Evolutionary conservation across 1,284 basidiomycete species (phyloP), one percentile per base, ranked within the genome.

Genomic region (Heterobasidion irregulare): DNA sequence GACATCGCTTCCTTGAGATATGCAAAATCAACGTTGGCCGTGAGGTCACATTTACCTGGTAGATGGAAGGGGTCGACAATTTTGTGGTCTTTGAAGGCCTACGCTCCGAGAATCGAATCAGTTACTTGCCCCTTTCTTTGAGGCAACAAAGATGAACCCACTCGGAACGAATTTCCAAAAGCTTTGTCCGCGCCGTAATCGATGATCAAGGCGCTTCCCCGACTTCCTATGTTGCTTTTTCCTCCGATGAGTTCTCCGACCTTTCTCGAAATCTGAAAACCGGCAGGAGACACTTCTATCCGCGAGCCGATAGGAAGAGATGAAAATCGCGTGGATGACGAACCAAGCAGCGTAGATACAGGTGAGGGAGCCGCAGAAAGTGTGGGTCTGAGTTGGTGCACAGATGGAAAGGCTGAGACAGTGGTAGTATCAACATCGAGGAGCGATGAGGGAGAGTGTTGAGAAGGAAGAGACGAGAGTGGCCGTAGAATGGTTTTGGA

Each of bases 1-100:
- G 69, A 68, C 57, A 95, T 72, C 0, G 92, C 86, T 68, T 95
- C 92, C 61, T 80, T 79, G 45, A 99, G 76, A 66, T 92, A 92
- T 0, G 84, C 80, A 70, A 99, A 99, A 70, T 99, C 94, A 53
- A 99, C 96, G 65, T 99, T 98, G 35, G 89, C 87, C 0, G 97
- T 99, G 51, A 99, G 72, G 69, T 99, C 97, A 48, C 90, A 89
- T 49, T 89, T 78, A 10, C 97, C 96, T 0, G 96, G 95, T 9
- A 79, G 72, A 55, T 87, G 76, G 64, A 99, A 95, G 0, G 92
- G 78, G 65, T 95, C 89, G 0, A 93, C 90, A 18, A 94, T 82
- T 59, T 87, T 77, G 68, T 99, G 97, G 33, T 84, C 75, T 63
- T 86, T 86, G 78, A 99, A 98, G 0, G 89, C 96, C 89, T 96